These are phyloP conservation scores for Mycocentrospora acerina DNA, from an alignment of 2,329 filamentous ascomycete species.

Conservation along the genomic window DNA sequence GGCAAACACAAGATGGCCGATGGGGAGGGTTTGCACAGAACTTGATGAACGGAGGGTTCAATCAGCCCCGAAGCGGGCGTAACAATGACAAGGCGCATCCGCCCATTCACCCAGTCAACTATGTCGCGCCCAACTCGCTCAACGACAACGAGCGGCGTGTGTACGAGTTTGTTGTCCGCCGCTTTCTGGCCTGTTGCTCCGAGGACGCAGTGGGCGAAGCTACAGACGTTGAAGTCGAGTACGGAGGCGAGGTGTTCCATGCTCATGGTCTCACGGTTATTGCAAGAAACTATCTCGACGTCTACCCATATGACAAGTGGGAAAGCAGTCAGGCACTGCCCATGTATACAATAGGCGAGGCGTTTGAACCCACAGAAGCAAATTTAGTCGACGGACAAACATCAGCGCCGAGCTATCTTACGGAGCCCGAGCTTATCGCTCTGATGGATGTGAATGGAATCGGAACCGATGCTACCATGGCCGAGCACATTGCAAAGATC, in stretches of 20 bases:
- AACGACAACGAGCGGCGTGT: slow-evolving; percentile 70
- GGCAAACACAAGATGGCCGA: slow-evolving; percentile 72
- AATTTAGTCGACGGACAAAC: slow-evolving; percentile 92
- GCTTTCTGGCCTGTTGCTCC: slow-evolving; percentile 94
- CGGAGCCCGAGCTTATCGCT: slow-evolving; percentile 91
- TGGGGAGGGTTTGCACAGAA: slow-evolving; percentile 83
- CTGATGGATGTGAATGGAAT: slow-evolving; percentile 99
- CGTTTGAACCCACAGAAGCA: slow-evolving; percentile 84
- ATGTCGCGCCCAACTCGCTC: slow-evolving; percentile 64
- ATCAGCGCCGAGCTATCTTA: slow-evolving; percentile 78
- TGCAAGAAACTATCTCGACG: slow-evolving; percentile 89
- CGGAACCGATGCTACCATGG: slow-evolving; percentile 98
- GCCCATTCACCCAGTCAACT: slow-evolving; percentile 94
- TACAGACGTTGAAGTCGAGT: slow-evolving; percentile 81
- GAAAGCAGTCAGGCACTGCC: slow-evolving; percentile 83
- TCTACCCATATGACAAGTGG: slow-evolving; percentile 97
- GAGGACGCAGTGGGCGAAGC: slow-evolving; percentile 86
- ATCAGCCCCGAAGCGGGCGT: slow-evolving; percentile 75
- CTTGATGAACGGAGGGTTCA: slow-evolving; percentile 74
- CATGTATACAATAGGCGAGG: slow-evolving; percentile 74
- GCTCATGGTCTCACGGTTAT: slow-evolving; percentile 82
- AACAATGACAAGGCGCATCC: slow-evolving; percentile 97
- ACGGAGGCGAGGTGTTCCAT: slow-evolving; percentile 79
- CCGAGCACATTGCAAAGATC: slow-evolving; percentile 95
- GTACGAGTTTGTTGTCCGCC: slow-evolving; percentile 88